A percentile compares a stretch with the other conserved stretches of the same genome.
Evolutionary conservation across 164 flowering plant genomes (phyloP).

Genomic region (Magnolia changhungtana): DNA sequence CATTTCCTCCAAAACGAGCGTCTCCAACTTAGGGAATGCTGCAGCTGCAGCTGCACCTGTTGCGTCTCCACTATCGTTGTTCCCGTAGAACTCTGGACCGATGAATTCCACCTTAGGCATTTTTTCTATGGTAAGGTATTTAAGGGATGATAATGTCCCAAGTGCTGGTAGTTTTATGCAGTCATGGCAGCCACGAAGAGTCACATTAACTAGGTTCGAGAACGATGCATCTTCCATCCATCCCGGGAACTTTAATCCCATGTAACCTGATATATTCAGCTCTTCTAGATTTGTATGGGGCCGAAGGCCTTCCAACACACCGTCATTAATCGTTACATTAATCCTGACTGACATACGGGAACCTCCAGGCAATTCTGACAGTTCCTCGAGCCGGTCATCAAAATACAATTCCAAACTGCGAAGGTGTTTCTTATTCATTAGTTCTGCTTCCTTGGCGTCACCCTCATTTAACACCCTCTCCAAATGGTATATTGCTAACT

Average conservation of each 20-base stretch:
- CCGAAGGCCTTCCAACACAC: slow-evolving; percentile 16
- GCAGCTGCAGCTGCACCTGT: not conserved
- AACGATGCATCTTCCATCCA: slow-evolving; percentile 11
- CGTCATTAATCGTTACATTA: not conserved
- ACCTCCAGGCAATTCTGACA: too few species aligned
- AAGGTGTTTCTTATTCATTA: slow-evolving; percentile 1
- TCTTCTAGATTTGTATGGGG: slow-evolving; percentile 9
- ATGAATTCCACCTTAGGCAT: slow-evolving; percentile 12
- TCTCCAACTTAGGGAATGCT: slow-evolving; percentile 17
- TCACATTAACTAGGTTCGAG: not conserved
- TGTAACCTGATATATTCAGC: not conserved
- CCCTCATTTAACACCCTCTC: slow-evolving; percentile 5
- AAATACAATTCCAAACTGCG: not conserved
- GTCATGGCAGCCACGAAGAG: not conserved
- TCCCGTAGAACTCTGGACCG: slow-evolving; percentile 3
- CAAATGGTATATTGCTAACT: not conserved
- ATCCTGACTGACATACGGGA: too few species aligned
- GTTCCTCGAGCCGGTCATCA: not conserved
- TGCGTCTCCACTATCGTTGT: not conserved
- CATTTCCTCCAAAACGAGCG: slow-evolving; percentile 4
- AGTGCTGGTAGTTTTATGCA: slow-evolving; percentile 14
- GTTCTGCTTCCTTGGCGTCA: slow-evolving; percentile 7
- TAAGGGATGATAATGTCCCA: slow-evolving; percentile 20
- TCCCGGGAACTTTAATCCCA: slow-evolving; percentile 2
- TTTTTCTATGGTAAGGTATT: not conserved